Conservation (phyloP, 768 basidiomycete genomes). For the Trametes cubensis region DNA sequence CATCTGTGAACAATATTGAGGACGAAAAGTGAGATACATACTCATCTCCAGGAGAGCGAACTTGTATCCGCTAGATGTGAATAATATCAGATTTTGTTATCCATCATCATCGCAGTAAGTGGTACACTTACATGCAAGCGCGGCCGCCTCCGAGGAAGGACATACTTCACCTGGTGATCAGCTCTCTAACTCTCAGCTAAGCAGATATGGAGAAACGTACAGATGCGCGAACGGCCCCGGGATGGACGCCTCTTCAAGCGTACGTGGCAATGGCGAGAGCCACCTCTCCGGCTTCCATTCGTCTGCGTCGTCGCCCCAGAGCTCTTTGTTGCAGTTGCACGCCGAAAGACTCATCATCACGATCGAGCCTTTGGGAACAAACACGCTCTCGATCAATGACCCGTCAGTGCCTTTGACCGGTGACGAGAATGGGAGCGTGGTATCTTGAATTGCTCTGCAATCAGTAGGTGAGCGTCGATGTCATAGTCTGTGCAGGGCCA, state of each 20-base stretch:
- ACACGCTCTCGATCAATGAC: conserved; percentile 40
- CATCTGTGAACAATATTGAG: not conserved
- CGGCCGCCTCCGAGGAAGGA: not conserved
- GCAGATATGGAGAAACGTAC: conserved; percentile 7
- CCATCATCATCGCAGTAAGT: too few species aligned
- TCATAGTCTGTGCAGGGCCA: too few species aligned
- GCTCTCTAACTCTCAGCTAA: not conserved
- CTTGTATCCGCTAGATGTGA: not conserved
- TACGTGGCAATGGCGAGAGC: conserved; percentile 38
- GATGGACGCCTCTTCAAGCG: conserved; percentile 15
- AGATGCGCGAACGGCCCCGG: conserved; percentile 28
- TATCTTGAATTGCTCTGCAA: conserved; percentile 48
- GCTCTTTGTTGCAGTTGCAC: conserved; percentile 50
- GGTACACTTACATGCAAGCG: conserved; percentile 8
- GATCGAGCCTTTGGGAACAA: conserved; percentile 49
- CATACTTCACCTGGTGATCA: not conserved
- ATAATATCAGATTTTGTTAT: too few species aligned
- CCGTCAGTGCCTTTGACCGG: conserved; percentile 51
- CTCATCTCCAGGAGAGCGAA: conserved; percentile 16
- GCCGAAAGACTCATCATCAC: conserved; percentile 45
- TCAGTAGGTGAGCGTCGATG: not conserved
- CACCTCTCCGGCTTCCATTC: conserved; percentile 67
- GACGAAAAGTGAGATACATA: not conserved
- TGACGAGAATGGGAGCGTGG: conserved; percentile 55
- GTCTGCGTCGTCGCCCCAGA: conserved; percentile 65